Conservation (phyloP, 2,329 filamentous ascomycete species). For the Ceratocystis albifundus region DNA sequence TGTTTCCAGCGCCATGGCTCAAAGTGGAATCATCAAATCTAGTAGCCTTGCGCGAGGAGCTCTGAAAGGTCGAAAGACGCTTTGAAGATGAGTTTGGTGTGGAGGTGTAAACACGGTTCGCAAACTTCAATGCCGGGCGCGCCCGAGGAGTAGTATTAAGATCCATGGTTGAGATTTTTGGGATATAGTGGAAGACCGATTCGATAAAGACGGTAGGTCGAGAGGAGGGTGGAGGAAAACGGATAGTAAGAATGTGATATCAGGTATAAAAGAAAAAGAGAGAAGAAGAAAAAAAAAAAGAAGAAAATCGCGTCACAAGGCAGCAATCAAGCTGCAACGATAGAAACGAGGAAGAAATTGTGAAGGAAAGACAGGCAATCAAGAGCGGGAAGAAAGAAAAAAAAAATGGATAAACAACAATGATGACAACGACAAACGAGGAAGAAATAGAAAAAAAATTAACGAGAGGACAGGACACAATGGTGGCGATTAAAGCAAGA, state of each 20-base stretch:
- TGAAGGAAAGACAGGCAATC: constrained; percentile 11
- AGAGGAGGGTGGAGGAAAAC: not conserved
- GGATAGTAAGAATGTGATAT: not conserved
- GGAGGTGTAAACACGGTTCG: constrained; percentile 34
- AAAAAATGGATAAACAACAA: not conserved
- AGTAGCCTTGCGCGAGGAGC: constrained; percentile 30
- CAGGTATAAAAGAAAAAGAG: not conserved
- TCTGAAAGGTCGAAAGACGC: constrained; percentile 33
- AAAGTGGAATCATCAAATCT: constrained; percentile 26
- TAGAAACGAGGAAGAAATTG: constrained; percentile 13
- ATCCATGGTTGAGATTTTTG: constrained; percentile 16
- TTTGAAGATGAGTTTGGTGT: constrained; percentile 24
- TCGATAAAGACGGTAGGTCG: not conserved
- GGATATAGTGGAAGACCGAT: constrained; percentile 4
- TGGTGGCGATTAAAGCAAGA: constrained; percentile 11
- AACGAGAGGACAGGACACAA: constrained; percentile 15
- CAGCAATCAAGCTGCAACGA: constrained; percentile 13
- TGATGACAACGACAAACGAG: not conserved
- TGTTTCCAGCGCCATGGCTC: constrained; percentile 33
- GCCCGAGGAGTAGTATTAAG: constrained; percentile 25
- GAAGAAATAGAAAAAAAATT: constrained; percentile 14
- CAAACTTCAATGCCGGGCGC: constrained; percentile 35
- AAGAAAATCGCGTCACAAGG: constrained; percentile 10
- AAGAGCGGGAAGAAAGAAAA: not conserved
- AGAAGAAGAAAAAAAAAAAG: constrained; percentile 4